These are phyloP conservation scores for Lodderomyces elongisporus DNA, from an alignment of 1,139 yeast species.

Conservation along the genomic window DNA sequence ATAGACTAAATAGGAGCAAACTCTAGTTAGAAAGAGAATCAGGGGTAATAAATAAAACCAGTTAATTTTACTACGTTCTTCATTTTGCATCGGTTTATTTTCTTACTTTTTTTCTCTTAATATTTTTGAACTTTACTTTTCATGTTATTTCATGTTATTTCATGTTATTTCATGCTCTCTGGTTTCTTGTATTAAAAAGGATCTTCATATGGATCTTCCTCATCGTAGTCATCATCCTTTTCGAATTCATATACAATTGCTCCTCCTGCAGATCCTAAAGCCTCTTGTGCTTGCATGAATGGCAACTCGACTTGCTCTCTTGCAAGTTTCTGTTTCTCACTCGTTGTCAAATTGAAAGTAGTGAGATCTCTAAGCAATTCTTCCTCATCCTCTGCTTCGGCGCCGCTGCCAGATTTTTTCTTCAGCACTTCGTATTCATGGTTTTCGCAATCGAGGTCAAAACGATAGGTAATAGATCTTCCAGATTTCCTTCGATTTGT, in stretches of 20 bases:
- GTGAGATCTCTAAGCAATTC: conserved; percentile 65
- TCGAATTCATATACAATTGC: conserved; percentile 94
- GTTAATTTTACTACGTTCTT: no score
- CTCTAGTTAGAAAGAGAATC: conserved; percentile 2
- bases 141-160: no score
- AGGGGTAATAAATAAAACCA: no score
- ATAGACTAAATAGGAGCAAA: conserved; percentile 2
- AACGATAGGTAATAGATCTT: conserved; percentile 57
- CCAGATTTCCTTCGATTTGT: conserved; percentile 82
- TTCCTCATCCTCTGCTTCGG: conserved; percentile 27
- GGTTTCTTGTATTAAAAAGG: conserved; percentile 74
- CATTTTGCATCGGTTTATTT: no score
- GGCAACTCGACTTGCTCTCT: conserved; percentile 86
- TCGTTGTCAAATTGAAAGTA: conserved; percentile 79
- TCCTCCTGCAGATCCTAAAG: conserved; percentile 67
- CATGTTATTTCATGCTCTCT: no score
- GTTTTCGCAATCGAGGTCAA: conserved; percentile 42
- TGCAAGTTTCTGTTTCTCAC: conserved; percentile 68
- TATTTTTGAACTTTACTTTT: no score
- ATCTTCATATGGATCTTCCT: conserved; percentile 96
- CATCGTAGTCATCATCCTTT: conserved; percentile 85
- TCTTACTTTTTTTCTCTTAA: no score
- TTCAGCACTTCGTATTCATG: conserved; percentile 48
- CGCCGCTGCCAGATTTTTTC: conserved; percentile 19
- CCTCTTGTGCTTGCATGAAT: conserved; percentile 77